Evolutionary conservation across 2,329 filamentous ascomycete genomes (phyloP).

Genomic region (Colletotrichum eleusines): DNA sequence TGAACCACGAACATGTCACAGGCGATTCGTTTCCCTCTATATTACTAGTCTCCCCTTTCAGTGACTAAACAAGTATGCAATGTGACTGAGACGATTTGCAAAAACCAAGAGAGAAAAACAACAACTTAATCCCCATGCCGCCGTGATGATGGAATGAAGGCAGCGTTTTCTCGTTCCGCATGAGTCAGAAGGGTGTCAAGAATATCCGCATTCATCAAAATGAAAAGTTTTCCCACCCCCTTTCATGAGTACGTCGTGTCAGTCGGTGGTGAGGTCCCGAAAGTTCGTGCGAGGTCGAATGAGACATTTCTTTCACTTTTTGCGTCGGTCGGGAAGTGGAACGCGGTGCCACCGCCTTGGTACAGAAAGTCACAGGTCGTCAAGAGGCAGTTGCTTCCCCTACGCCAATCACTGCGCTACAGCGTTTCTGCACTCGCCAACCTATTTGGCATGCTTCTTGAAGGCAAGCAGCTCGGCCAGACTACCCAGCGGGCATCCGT

Average conservation of each 20-base stretch:
- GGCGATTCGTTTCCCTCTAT: slow-evolving; percentile 35
- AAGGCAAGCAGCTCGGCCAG: slow-evolving; percentile 90
- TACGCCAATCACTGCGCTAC: neutral
- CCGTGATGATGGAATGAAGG: slow-evolving; percentile 37
- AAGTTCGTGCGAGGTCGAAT: slow-evolving; percentile 10
- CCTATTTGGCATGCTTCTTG: slow-evolving; percentile 77
- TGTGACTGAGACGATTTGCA: slow-evolving; percentile 41
- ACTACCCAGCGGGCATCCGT: slow-evolving; percentile 85
- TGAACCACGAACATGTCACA: slow-evolving; percentile 27
- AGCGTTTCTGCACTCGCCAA: neutral
- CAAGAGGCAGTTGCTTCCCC: neutral
- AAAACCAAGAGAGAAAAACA: slow-evolving; percentile 16
- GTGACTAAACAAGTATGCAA: slow-evolving; percentile 41
- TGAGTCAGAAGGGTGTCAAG: slow-evolving; percentile 39
- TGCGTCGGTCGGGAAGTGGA: neutral
- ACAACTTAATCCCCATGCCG: slow-evolving; percentile 25
- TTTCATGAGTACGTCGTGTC: slow-evolving; percentile 38
- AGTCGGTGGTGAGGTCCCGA: slow-evolving; percentile 16
- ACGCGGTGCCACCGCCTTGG: slow-evolving; percentile 10
- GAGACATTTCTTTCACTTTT: slow-evolving; percentile 2
- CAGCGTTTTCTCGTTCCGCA: slow-evolving; percentile 36
- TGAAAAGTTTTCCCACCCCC: slow-evolving; percentile 23
- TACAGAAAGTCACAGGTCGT: slow-evolving; percentile 16
- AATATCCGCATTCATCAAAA: slow-evolving; percentile 38
- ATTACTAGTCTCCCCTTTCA: slow-evolving; percentile 35